phyloP scores from a whole-genome alignment of 768 basidiomycete genomes.

The Coprinopsis strossmayeri region DNA sequence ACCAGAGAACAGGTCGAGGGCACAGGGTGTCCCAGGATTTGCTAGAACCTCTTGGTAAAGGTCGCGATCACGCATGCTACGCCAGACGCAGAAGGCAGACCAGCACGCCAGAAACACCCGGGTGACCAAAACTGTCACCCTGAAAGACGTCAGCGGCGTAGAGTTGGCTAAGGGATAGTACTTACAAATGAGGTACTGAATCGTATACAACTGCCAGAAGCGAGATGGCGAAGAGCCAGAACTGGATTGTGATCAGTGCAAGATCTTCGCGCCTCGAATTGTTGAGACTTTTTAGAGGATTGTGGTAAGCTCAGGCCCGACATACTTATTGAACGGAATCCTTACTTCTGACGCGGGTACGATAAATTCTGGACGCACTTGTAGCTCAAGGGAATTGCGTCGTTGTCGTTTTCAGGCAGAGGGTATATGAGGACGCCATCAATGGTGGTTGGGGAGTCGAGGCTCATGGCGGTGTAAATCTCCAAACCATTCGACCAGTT shows the following conservation, averaged over 20 bases:
- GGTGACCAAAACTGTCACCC: slow-evolving; percentile 42
- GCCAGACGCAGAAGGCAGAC: slow-evolving; percentile 46
- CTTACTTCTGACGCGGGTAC: slow-evolving; percentile 40
- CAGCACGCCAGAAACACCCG: slow-evolving; percentile 41
- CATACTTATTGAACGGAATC: neutral
- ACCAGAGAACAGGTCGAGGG: slow-evolving; percentile 36
- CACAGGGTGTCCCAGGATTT: slow-evolving; percentile 37
- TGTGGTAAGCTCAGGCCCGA: no score
- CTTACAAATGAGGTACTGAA: slow-evolving; percentile 51
- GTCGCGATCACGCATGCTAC: slow-evolving; percentile 27
- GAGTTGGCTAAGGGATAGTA: neutral
- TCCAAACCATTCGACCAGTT: neutral
- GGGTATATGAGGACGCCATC: neutral
- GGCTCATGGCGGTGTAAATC: slow-evolving; percentile 2
- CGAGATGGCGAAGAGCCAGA: slow-evolving; percentile 50
- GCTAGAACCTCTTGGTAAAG: slow-evolving; percentile 33
- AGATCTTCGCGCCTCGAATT: slow-evolving; percentile 42
- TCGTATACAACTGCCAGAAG: slow-evolving; percentile 41
- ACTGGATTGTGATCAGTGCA: slow-evolving; percentile 39
- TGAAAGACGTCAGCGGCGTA: slow-evolving; percentile 13
- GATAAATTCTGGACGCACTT: slow-evolving; percentile 41
- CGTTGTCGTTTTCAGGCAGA: no score
- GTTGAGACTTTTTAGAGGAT: neutral
- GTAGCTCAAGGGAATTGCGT: slow-evolving; percentile 19
- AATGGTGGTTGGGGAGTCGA: neutral